phyloP scores from a whole-genome alignment of 768 basidiomycete genomes.

The Nidula microcarpa region DNA sequence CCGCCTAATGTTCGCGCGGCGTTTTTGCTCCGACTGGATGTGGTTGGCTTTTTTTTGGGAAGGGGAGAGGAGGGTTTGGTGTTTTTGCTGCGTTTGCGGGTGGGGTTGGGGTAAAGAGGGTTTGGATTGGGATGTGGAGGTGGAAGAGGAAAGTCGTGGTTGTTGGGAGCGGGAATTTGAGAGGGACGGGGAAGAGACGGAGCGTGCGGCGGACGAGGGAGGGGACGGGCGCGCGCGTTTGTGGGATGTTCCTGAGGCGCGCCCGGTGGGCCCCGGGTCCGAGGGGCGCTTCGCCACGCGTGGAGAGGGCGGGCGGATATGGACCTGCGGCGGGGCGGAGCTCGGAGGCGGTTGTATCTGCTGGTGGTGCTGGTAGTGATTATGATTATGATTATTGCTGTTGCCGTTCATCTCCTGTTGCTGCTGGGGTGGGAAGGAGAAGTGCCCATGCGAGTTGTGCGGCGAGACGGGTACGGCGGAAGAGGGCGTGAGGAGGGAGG shows the following conservation, averaged over 20 bases:
- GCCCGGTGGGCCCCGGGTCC: not conserved
- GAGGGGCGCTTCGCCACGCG: not conserved
- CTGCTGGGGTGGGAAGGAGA: too few relatives aligned
- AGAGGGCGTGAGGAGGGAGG: not conserved
- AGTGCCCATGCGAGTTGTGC: too few relatives aligned
- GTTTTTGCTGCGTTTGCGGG: not conserved
- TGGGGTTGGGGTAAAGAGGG: too few relatives aligned
- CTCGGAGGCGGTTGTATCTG: too few relatives aligned
- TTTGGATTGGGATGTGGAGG: too few relatives aligned
- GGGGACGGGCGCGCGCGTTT: not conserved
- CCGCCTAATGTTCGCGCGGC: constrained; percentile 83
- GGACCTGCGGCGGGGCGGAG: not conserved
- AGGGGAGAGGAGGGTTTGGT: constrained; percentile 58
- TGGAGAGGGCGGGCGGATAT: not conserved
- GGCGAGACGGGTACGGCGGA: constrained; percentile 8
- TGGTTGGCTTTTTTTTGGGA: constrained; percentile 93
- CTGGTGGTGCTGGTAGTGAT: too few relatives aligned
- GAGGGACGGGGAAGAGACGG: constrained; percentile 1
- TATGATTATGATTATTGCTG: too few relatives aligned
- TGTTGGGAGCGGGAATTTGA: constrained; percentile 3
- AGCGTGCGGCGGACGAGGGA: not conserved
- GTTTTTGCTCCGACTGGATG: constrained; percentile 92
- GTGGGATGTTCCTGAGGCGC: not conserved
- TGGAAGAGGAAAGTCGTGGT: constrained; percentile 1
- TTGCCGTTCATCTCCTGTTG: too few relatives aligned